Percentiles rank a stretch among this genome's conserved stretches.
These are phyloP conservation scores for Croton laevigatus DNA, from an alignment of 441 rosid species.

Conservation along the genomic window DNA sequence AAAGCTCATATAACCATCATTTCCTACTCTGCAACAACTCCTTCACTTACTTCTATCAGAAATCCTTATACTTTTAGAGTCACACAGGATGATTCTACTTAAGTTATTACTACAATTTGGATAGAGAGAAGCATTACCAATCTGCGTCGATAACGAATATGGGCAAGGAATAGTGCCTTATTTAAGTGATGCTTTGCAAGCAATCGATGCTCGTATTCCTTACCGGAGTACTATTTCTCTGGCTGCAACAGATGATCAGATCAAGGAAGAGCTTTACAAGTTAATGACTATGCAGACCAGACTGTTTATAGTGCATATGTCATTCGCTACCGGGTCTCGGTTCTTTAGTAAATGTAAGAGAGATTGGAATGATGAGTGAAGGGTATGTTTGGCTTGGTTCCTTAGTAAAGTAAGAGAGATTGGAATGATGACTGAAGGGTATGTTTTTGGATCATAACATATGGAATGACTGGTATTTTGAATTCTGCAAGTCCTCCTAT, in stretches of 20 bases:
- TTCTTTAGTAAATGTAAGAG: conserved; percentile 42
- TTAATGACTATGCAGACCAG: conserved; percentile 54
- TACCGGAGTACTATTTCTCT: conserved; percentile 40
- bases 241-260: conserved; percentile 36
- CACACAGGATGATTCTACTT: conserved; percentile 40
- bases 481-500: not conserved
- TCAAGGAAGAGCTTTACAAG: conserved; percentile 46
- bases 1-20: conserved; percentile 53
- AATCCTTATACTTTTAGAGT: conserved; percentile 55
- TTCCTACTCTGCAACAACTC: conserved; percentile 56
- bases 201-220: conserved; percentile 36
- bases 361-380: conserved; percentile 51
- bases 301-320: conserved; percentile 64
- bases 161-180: conserved; percentile 53
- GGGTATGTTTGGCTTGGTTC: conserved; percentile 46
- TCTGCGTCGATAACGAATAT: conserved; percentile 39
- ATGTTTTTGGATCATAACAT: conserved; percentile 59
- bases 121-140: conserved; percentile 57
- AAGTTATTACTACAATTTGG: conserved; percentile 50
- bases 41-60: conserved; percentile 40
- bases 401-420: conserved; percentile 43
- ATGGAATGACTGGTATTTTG: conserved; percentile 33
- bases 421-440: conserved; percentile 58
- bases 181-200: conserved; percentile 48
- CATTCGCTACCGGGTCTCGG: conserved; percentile 29